phyloP scores from a whole-genome alignment of 2,329 filamentous ascomycete genomes.

The Cadophora luteo-olivacea region DNA sequence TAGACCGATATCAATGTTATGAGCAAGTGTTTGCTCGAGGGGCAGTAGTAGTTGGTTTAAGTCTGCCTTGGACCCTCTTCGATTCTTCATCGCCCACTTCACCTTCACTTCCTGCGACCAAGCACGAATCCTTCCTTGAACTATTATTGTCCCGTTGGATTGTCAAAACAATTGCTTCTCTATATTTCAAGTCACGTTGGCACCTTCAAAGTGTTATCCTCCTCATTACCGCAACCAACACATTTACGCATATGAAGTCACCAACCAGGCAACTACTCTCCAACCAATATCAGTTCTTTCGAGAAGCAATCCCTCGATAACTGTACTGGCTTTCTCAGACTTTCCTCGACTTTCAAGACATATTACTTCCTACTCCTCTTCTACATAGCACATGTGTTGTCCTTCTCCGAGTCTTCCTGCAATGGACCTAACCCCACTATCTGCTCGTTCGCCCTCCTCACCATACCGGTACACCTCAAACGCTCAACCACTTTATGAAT shows the following conservation, averaged over 20 bases:
- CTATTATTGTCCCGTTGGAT: slow-evolving; percentile 19
- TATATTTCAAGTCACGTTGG: slow-evolving; percentile 19
- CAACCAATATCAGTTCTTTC: slow-evolving; percentile 13
- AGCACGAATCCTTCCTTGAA: slow-evolving; percentile 14
- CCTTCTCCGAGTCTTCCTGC: slow-evolving; percentile 31
- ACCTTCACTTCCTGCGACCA: slow-evolving; percentile 8
- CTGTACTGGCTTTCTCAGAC: slow-evolving; percentile 24
- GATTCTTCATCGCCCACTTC: slow-evolving; percentile 25
- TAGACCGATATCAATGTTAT: slow-evolving; percentile 24
- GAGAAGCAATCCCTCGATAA: slow-evolving; percentile 23
- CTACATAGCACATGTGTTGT: slow-evolving; percentile 24
- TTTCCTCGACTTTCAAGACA: slow-evolving; percentile 24
- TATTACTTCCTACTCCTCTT: slow-evolving; percentile 19
- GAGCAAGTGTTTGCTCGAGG: slow-evolving; percentile 25
- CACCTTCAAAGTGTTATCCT: slow-evolving; percentile 22
- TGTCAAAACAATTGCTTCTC: slow-evolving; percentile 13
- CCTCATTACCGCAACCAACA: slow-evolving; percentile 26
- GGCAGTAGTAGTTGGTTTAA: slow-evolving; percentile 25
- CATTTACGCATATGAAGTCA: slow-evolving; percentile 26
- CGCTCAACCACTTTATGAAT: slow-evolving; percentile 43
- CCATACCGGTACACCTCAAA: slow-evolving; percentile 41
- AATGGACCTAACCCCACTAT: slow-evolving; percentile 45
- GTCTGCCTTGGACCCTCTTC: slow-evolving; percentile 31
- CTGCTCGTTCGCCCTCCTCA: slow-evolving; percentile 41
- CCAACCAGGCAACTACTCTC: slow-evolving; percentile 30